Conservation (phyloP, 2,329 filamentous ascomycete genomes). For the Ophiocordyceps polyrhachis-furcata region DNA sequence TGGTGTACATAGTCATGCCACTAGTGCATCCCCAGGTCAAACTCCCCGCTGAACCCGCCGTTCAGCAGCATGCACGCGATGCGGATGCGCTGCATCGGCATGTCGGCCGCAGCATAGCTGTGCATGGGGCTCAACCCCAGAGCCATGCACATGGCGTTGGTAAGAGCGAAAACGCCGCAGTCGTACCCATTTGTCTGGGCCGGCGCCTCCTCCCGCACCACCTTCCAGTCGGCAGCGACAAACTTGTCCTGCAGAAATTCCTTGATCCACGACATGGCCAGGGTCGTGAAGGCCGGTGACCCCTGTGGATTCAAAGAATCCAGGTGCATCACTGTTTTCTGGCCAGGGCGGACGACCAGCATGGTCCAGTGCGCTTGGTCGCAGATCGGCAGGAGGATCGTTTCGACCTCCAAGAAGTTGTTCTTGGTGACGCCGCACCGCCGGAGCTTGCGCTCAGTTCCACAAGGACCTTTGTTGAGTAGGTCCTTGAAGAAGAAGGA, state of each 20-base stretch:
- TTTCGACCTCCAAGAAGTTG: conserved; percentile 46
- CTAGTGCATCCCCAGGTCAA: conserved; percentile 20
- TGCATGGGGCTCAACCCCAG: conserved; percentile 32
- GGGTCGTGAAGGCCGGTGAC: conserved; percentile 17
- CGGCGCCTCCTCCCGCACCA: conserved; percentile 29
- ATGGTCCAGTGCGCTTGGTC: conserved; percentile 51
- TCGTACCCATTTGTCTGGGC: conserved; percentile 50
- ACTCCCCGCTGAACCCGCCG: conserved; percentile 44
- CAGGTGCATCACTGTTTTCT: conserved; percentile 45
- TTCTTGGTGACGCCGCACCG: conserved; percentile 35
- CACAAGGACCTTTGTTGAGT: conserved; percentile 24
- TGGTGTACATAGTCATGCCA: neutral
- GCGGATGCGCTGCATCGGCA: conserved; percentile 39
- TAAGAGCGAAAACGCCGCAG: conserved; percentile 60
- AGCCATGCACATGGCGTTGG: conserved; percentile 48
- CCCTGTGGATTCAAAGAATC: conserved; percentile 40
- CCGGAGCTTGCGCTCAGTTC: conserved; percentile 35
- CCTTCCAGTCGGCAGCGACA: conserved; percentile 38
- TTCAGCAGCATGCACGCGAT: conserved; percentile 50
- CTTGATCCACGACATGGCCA: conserved; percentile 35
- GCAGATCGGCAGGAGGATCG: conserved; percentile 53
- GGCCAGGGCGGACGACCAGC: conserved; percentile 43
- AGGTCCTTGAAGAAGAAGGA: conserved; percentile 47
- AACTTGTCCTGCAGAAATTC: conserved; percentile 36
- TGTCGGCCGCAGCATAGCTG: conserved; percentile 30